Conservation (phyloP, 73 alveolate genomes). For the Breviolum minutum region DNA sequence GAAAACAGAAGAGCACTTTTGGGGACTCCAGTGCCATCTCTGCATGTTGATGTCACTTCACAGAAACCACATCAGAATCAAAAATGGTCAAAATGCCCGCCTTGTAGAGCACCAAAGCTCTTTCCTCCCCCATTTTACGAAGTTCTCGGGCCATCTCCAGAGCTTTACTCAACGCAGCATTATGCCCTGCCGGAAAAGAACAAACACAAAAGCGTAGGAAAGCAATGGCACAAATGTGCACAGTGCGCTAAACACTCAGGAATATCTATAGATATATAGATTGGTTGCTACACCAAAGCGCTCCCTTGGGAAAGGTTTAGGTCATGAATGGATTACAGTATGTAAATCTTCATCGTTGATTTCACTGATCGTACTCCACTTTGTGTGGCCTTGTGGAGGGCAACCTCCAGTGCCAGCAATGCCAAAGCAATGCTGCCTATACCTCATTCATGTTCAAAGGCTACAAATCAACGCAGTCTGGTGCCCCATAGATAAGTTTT, state of each 20-base stretch:
- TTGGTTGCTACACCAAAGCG: no score
- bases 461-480: no score
- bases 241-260: no score
- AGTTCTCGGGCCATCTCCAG: conserved; percentile 87
- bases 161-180: conserved; percentile 79
- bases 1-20: no score
- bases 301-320: no score
- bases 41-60: neutral
- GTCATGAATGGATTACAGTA: neutral
- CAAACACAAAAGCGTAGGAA: neutral
- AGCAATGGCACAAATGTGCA: neutral
- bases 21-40: no score
- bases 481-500: no score
- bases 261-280: no score
- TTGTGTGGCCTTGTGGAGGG: conserved; percentile 67
- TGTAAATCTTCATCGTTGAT: neutral
- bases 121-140: conserved; percentile 92
- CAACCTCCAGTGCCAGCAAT: conserved; percentile 93
- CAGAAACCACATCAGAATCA: neutral
- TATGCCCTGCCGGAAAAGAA: conserved; percentile 13
- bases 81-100: neutral
- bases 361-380: neutral
- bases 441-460: neutral
- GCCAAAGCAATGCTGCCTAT: conserved; percentile 93
- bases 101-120: conserved; percentile 91